Conservation (phyloP, 352 stramenopile species). For the Phytophthora agathidicida region DNA sequence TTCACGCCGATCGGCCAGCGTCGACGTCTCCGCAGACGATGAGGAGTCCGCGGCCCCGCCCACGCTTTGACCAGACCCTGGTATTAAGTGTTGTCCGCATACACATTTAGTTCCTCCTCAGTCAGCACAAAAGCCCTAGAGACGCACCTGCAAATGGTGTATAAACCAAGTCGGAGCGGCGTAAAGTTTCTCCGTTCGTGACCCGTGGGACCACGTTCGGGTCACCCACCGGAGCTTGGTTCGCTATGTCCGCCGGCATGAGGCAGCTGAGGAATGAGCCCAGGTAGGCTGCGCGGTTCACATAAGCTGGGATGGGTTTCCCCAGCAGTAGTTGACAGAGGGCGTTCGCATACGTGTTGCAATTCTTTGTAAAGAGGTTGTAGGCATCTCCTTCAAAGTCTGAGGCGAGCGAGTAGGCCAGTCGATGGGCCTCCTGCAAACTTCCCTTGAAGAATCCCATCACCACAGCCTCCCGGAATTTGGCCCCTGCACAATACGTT, state of each 20-base stretch:
- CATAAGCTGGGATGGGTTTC: constrained; percentile 85
- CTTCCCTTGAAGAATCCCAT: constrained; percentile 92
- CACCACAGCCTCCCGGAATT: constrained; percentile 89
- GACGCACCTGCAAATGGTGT: constrained; percentile 64
- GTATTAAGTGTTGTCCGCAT: background rate
- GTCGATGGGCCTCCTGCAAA: constrained; percentile 71
- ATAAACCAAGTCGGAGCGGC: constrained; percentile 55
- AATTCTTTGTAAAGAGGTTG: constrained; percentile 94
- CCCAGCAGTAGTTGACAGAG: constrained; percentile 82
- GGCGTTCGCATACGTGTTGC: constrained; percentile 94
- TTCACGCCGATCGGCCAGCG: constrained; percentile 63
- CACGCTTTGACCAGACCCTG: constrained; percentile 56
- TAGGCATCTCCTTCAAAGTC: constrained; percentile 91
- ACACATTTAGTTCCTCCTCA: background rate
- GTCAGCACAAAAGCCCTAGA: background rate
- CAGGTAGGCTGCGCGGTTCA: constrained; percentile 95
- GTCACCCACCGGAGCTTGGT: constrained; percentile 70
- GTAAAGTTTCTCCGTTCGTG: constrained; percentile 18
- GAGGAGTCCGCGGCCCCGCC: constrained; percentile 24
- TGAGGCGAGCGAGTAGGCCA: constrained; percentile 84
- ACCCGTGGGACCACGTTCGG: constrained; percentile 21
- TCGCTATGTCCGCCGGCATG: constrained; percentile 57
- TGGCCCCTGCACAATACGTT: constrained; percentile 73
- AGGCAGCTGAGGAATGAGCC: constrained; percentile 89
- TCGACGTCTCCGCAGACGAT: constrained; percentile 26